Evolutionary conservation across 306 rosid species (phyloP).

Genomic region (Vigna mungo): DNA sequence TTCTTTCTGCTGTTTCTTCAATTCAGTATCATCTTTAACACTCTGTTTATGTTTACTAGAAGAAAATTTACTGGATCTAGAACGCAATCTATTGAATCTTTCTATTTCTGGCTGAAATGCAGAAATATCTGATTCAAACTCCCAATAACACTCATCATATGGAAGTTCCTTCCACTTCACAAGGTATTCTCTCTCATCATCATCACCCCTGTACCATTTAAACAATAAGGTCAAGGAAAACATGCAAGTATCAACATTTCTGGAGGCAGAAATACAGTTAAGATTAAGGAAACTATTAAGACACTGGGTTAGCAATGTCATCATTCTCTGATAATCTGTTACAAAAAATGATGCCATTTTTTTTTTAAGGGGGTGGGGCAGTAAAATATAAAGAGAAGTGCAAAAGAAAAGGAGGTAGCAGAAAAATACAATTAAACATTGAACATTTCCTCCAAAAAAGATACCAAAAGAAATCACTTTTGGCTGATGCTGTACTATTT

Average conservation of each 20-base stretch:
- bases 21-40: constrained; percentile 64
- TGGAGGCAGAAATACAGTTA: background rate
- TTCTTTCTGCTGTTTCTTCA: constrained; percentile 79
- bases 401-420: background rate
- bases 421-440: background rate
- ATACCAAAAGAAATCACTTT: constrained; percentile 17
- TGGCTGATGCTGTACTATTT: background rate
- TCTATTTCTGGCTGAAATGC: constrained; percentile 96
- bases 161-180: constrained; percentile 98
- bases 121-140: constrained; percentile 85
- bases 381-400: background rate
- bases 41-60: constrained; percentile 66
- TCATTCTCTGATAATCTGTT: background rate
- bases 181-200: constrained; percentile 80
- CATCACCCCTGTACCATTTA: constrained; percentile 71
- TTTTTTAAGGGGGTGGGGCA: background rate
- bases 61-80: constrained; percentile 65
- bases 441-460: constrained; percentile 31
- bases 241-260: constrained; percentile 18
- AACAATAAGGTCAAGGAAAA: constrained; percentile 42
- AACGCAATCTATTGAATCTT: constrained; percentile 74
- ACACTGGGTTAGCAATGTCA: constrained; percentile 26
- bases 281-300: constrained; percentile 20
- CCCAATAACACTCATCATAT: constrained; percentile 97
- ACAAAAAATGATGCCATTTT: background rate